Base-by-base conservation (phyloP, 1,284 basidiomycete species). In the Bondarzewia mesenterica region DNA sequence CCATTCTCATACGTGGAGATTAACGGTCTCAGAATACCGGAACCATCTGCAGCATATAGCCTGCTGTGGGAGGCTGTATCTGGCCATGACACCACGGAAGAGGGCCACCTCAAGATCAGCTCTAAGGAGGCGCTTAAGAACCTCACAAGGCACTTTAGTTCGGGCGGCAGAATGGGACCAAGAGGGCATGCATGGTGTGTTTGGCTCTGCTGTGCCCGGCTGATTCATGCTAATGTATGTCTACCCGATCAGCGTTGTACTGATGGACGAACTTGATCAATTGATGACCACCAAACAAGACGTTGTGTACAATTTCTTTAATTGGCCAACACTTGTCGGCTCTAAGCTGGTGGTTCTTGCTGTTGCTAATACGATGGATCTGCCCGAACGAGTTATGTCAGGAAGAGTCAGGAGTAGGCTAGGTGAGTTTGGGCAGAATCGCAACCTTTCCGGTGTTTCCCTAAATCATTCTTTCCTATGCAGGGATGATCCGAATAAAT, bases 301-400 rank as follows among this genome's bases (percentile, higher is more conserved):
- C 57, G 95, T 99, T 2, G 89, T 99, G 37, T 99, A 99, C 70
- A 98, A 98, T 64, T 95, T 99, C 68, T 99, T 99, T 77, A 98
- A 98, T 64, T 99, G 96, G 95, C 96, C 95, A 1, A 94, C 92
- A 8, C 74, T 95, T 50, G 77, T 80, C 0, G 83, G 83, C 14
- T 91, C 89, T 48, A 87, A 89, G 60, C 76, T 99, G 14, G 85
- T 98, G 46, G 95, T 99, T 2, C 80, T 99, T 47, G 96, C 96
- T 0, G 93, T 99, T 1, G 96, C 96, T 10, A 99, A 99, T 63
- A 94, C 95, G 22, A 96, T 98, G 89, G 95, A 99, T 62, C 73
- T 99, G 47, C 96, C 96, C 0, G 95, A 99, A 65, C 78, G 95
- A 22, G 87, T 88, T 12, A 86, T 99, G 76, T 88, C 78, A 3